Evolutionary conservation across 768 basidiomycete genomes (phyloP), one percentile per base, ranked within the genome.

Genomic region (Lactarius deliciosus): DNA sequence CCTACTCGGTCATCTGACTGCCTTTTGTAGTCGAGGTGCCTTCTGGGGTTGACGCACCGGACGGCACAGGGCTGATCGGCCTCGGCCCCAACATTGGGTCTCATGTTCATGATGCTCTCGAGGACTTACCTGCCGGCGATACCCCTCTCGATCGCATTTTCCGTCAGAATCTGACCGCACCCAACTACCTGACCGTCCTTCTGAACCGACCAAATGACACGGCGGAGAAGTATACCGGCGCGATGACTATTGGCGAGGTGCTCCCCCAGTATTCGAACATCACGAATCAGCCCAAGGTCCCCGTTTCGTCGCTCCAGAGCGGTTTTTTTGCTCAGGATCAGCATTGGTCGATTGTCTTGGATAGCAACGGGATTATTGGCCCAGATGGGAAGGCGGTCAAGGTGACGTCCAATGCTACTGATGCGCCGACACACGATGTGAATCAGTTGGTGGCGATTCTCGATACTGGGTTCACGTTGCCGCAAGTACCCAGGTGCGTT

Each of bases 391-490:
- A 81, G 18, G 76, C 85, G 15, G 86, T 93, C 69, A 67, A 78
- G 43, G 77, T 28, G 7, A 64, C 30, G 6, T 55, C 50, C 18
- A 63, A 85, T 63, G 76, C 83, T 20, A 88, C 89, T 4, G 85
- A 87, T 66, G 90, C 88, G 1, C 88, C 88, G 10, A 81, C 80
- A 63, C 88, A 88, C 20, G 87, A 88, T 0, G 73, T 78, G 56
- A 82, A 82, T 54, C 86, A 86, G 70, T 76, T 84, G 10, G 87
- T 86, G 3, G 83, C 82, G 3, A 78, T 91, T 4, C 76, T 91
- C 36, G 90, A 91, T 72, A 86, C 86, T 7, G 90, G 90, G 0
- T 90, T 88, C 72, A 81, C 87, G 0, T 76, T 90, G 4, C 82
- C 87, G 15, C 88, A 90, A 72, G 79, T 89, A 40, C 79, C 86